Percentiles rank a stretch among this genome's conserved stretches.
Conservation (phyloP, 1,284 basidiomycete species). For the Kalmanozyma brasiliensis region DNA sequence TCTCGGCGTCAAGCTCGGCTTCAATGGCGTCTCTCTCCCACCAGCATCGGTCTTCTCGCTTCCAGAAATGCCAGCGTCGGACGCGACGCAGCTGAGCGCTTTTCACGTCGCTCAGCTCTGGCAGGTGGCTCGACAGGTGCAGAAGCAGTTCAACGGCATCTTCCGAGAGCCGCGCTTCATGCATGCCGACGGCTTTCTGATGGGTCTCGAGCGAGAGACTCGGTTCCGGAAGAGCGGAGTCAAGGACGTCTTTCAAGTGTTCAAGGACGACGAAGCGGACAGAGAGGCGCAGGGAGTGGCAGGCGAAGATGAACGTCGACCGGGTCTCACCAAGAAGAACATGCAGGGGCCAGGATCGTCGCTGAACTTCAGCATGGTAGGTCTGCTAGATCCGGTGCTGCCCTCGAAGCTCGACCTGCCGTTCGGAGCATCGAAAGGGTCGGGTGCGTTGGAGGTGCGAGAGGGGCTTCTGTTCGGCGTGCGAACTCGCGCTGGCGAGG, state of each 20-base stretch:
- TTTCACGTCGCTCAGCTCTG: slow-evolving; percentile 31
- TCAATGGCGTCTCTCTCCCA: slow-evolving; percentile 33
- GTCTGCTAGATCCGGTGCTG: slow-evolving; percentile 27
- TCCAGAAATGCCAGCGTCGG: not conserved
- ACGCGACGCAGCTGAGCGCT: not conserved
- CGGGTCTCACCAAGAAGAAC: slow-evolving; percentile 46
- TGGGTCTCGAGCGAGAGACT: slow-evolving; percentile 37
- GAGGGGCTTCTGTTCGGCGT: slow-evolving; percentile 40
- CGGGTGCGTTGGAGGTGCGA: slow-evolving; percentile 13
- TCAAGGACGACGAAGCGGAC: slow-evolving; percentile 23
- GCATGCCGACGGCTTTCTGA: slow-evolving; percentile 41
- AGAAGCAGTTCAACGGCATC: slow-evolving; percentile 35
- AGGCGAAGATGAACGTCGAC: slow-evolving; percentile 39
- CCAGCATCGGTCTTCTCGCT: slow-evolving; percentile 41
- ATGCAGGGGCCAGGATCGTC: slow-evolving; percentile 51
- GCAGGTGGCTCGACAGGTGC: slow-evolving; percentile 43
- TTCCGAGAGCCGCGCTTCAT: slow-evolving; percentile 39
- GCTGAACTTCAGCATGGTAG: slow-evolving; percentile 51
- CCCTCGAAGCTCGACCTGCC: slow-evolving; percentile 15
- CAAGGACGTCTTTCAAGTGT: slow-evolving; percentile 38
- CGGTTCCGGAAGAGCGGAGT: slow-evolving; percentile 43
- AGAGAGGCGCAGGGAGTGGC: slow-evolving; percentile 4
- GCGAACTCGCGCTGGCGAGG: slow-evolving; percentile 37
- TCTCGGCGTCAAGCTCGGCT: slow-evolving; percentile 36
- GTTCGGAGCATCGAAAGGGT: not conserved